Base-by-base conservation (phyloP, 2,329 filamentous ascomycete genomes). In the Claviceps sorghi region DNA sequence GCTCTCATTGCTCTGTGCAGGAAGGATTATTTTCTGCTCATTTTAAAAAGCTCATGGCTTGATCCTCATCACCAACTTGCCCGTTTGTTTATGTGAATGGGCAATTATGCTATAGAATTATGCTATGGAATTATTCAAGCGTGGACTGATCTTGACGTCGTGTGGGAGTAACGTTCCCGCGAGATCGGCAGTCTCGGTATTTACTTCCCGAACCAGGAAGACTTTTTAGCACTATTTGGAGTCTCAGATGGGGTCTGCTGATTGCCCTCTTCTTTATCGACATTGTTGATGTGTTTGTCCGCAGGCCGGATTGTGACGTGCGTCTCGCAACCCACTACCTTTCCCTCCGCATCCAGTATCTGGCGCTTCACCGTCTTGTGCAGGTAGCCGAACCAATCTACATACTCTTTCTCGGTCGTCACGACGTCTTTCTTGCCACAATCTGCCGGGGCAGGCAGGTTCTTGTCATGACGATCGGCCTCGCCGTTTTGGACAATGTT, bases 131-230 rank as follows among this genome's bases (percentile, higher is more conserved):
- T 26, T n/a, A n/a, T n/a, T n/a, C n/a, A n/a, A n/a, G n/a, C n/a
- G n/a, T n/a, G n/a, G n/a, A n/a, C n/a, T n/a, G n/a, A n/a, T n/a
- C n/a, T n/a, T n/a, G 2, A 47, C 21, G 44, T 34, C 29, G 19
- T 47, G n/a, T 5, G n/a, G n/a, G 29, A 43, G 22, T 13, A 19
- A 36, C 29, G 13, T 17, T 17, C 29, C 29, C 19, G n/a, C 30
- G 7, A 8, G 1, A 47, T 47, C 13, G 17, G 7, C 45, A 21
- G 45, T 32, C 26, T 30, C 32, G 9, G 19, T 30, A 32, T 40
- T 29, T 26, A 70, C 55, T 69, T 71, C 69, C 69, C 70, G 42
- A 72, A 69, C 69, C 69, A 72, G 3, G 67, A 64, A 10, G 60
- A 54, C 41, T 64, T 63, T 43, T 64, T 61, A 21, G 61, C 55